Conservation (phyloP, 345 rosid genomes). For the Salix exigua region DNA sequence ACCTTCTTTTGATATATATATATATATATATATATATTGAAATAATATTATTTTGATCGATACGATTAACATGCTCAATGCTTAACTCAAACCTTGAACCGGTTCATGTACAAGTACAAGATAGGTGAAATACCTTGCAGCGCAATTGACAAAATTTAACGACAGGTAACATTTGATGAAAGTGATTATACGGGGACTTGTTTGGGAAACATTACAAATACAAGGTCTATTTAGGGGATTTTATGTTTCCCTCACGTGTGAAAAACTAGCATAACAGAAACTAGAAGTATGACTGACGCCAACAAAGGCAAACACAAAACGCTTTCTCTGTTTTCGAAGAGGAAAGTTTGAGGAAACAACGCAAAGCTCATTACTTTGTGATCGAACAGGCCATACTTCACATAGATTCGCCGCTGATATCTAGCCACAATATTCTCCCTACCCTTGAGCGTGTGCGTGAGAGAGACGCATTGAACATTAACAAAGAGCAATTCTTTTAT, state of each 20-base stretch:
- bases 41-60: too few relatives aligned
- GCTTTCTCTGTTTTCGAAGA: not conserved
- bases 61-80: too few relatives aligned
- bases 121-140: too few relatives aligned
- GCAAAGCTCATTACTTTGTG: not conserved
- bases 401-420: not conserved
- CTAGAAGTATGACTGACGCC: not conserved
- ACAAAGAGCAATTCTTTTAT: not conserved
- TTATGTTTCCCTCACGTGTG: not conserved
- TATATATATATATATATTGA: too few relatives aligned
- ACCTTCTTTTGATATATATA: too few relatives aligned
- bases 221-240: not conserved
- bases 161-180: not conserved
- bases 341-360: not conserved
- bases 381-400: not conserved
- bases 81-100: too few relatives aligned
- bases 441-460: not conserved
- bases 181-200: not conserved
- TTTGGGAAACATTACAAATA: not conserved
- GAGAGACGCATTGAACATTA: not conserved
- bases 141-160: too few relatives aligned
- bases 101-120: too few relatives aligned
- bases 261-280: not conserved
- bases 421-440: not conserved
- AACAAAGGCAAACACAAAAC: not conserved